A percentile compares a stretch with the other conserved stretches of the same genome.
Conservation (phyloP, 352 stramenopile species). For the Phytophthora citrophthora region DNA sequence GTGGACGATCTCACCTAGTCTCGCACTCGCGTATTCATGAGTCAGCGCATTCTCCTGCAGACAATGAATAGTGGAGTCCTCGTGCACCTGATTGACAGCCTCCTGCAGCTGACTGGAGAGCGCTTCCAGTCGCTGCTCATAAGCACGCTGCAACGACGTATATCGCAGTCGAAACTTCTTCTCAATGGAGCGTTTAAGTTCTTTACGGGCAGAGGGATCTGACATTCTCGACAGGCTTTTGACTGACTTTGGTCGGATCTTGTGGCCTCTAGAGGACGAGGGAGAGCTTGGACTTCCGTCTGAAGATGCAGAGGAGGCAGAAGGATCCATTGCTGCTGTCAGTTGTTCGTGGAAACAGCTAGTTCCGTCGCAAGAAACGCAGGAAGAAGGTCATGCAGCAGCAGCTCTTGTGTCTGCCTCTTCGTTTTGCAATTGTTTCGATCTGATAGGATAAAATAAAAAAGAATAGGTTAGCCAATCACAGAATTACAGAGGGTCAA, state of each 20-base stretch:
- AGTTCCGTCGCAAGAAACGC: conserved; percentile 6
- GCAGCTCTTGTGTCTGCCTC: conserved; percentile 1
- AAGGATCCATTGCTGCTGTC: not conserved
- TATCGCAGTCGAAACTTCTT: conserved; percentile 80
- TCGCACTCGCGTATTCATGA: conserved; percentile 61
- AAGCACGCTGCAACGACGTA: conserved; percentile 66
- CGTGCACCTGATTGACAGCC: conserved; percentile 56
- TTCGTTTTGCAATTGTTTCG: conserved; percentile 13
- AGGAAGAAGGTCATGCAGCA: conserved; percentile 22
- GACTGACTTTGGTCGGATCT: conserved; percentile 22
- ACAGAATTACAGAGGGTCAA: not conserved
- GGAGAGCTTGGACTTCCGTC: conserved; percentile 14
- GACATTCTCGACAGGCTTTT: conserved; percentile 13
- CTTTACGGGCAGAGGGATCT: conserved; percentile 20
- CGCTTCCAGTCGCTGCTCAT: conserved; percentile 71
- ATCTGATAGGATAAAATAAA: conserved; percentile 20
- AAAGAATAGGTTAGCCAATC: conserved; percentile 4
- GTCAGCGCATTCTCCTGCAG: conserved; percentile 73
- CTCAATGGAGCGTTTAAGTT: conserved; percentile 65
- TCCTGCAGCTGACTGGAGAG: conserved; percentile 61
- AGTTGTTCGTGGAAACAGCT: not conserved
- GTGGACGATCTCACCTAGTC: conserved; percentile 69
- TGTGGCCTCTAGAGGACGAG: conserved; percentile 15
- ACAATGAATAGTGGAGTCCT: conserved; percentile 66
- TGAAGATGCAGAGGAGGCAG: conserved; percentile 4